A percentile compares a stretch with the other conserved stretches of the same genome.
These are phyloP conservation scores for Chloroidium sp. DNA, from an alignment of 163 green algal species.

Conservation along the genomic window DNA sequence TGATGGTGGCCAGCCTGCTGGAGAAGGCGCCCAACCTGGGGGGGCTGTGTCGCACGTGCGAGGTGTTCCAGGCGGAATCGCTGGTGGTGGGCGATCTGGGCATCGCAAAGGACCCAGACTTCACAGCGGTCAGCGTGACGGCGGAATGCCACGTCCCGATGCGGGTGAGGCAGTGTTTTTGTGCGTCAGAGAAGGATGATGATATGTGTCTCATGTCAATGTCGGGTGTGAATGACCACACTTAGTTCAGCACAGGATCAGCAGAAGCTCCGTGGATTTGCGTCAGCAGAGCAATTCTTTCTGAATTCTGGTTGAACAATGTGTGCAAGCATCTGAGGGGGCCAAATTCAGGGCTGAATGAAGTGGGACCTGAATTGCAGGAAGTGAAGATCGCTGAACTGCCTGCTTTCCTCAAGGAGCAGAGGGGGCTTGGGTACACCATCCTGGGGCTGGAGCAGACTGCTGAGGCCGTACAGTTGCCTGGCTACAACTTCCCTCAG, in stretches of 20 bases:
- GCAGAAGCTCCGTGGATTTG: not conserved
- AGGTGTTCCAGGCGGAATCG: slow-evolving; percentile 43
- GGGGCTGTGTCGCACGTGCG: slow-evolving; percentile 80
- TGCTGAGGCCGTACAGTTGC: slow-evolving; percentile 43
- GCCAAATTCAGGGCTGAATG: not conserved
- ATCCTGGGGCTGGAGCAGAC: slow-evolving; percentile 90
- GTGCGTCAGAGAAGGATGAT: no score
- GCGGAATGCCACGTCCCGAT: slow-evolving; percentile 46
- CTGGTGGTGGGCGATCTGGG: slow-evolving; percentile 68
- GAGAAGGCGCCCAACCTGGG: slow-evolving; percentile 85
- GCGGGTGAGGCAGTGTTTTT: not conserved
- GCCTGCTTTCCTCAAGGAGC: slow-evolving; percentile 50
- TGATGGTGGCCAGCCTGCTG: slow-evolving; percentile 83
- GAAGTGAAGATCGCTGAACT: slow-evolving; percentile 43
- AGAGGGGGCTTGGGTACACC: slow-evolving; percentile 54
- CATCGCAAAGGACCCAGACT: slow-evolving; percentile 46
- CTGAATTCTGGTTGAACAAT: not conserved
- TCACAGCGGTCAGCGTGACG: slow-evolving; percentile 64
- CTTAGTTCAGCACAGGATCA: not conserved
- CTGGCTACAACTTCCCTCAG: slow-evolving; percentile 46
- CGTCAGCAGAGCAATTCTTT: not conserved
- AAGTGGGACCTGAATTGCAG: not conserved
- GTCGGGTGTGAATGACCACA: not conserved
- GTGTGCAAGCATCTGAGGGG: not conserved
- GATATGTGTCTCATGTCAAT: not conserved